Evolutionary conservation across 352 stramenopile species (phyloP).

Genomic region (Phytophthora cryptogea): DNA sequence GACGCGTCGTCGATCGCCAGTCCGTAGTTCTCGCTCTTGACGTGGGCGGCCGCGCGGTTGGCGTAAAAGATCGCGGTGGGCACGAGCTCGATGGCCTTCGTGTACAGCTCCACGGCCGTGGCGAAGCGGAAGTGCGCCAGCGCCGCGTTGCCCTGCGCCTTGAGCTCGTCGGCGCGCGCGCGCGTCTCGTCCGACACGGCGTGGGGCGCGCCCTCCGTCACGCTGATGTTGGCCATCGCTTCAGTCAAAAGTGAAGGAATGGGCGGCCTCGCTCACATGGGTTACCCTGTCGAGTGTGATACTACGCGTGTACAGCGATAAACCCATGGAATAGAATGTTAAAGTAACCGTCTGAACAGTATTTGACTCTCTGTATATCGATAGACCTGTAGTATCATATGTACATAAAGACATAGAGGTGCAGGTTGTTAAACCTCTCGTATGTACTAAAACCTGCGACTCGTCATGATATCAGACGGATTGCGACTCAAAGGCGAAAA

Average conservation of each 20-base stretch:
- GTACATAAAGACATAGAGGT: too few relatives aligned
- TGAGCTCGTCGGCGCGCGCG: slow-evolving; percentile 74
- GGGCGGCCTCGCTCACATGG: not conserved
- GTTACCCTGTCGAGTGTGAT: not conserved
- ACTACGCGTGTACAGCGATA: not conserved
- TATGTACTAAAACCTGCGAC: slow-evolving; percentile 2
- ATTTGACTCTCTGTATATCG: not conserved
- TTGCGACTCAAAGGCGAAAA: slow-evolving; percentile 22
- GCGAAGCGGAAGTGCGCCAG: slow-evolving; percentile 84
- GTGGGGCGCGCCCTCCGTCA: slow-evolving; percentile 60
- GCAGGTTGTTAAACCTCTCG: not conserved
- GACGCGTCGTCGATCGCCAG: slow-evolving; percentile 97
- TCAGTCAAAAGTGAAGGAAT: slow-evolving; percentile 3
- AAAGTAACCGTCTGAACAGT: not conserved
- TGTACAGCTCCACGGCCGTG: slow-evolving; percentile 88
- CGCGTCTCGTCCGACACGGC: slow-evolving; percentile 64
- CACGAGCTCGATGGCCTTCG: slow-evolving; percentile 84
- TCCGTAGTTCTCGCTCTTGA: slow-evolving; percentile 99
- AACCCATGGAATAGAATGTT: not conserved
- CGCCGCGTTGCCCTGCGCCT: slow-evolving; percentile 84
- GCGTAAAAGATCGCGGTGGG: slow-evolving; percentile 94
- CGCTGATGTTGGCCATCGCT: slow-evolving; percentile 45
- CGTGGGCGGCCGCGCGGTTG: slow-evolving; percentile 96
- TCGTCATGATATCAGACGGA: slow-evolving; percentile 23
- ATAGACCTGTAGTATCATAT: not conserved